A percentile compares a stretch with the other conserved stretches of the same genome.
phyloP scores from a whole-genome alignment of 2,329 filamentous ascomycete genomes.

The Colletotrichum caudatum region DNA sequence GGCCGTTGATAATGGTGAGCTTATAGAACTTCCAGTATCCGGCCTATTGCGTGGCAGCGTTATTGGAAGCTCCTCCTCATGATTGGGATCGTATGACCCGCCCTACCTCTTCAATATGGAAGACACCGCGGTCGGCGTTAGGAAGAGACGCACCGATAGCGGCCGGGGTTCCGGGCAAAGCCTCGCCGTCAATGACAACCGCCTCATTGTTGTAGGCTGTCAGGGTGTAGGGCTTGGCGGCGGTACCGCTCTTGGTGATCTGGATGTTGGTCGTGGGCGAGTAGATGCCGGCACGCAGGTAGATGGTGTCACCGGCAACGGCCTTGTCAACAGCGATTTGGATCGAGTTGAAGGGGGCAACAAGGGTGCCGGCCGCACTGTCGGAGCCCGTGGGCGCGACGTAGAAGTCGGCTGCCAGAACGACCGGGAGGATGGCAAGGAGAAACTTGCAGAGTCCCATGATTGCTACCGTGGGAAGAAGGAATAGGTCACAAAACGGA shows the following conservation, averaged over 20 bases:
- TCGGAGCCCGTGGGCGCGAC: constrained; percentile 59
- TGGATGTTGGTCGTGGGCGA: constrained; percentile 60
- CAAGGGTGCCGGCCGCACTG: constrained; percentile 52
- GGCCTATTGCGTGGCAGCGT: constrained; percentile 44
- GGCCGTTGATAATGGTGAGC: constrained; percentile 53
- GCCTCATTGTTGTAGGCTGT: constrained; percentile 57
- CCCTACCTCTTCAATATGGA: constrained; percentile 57
- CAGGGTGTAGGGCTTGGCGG: constrained; percentile 55
- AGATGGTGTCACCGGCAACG: constrained; percentile 57
- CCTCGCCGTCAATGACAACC: constrained; percentile 61
- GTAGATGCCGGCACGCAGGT: constrained; percentile 54
- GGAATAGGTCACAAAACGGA: neutral
- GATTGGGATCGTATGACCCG: too few relatives aligned
- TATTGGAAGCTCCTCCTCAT: neutral
- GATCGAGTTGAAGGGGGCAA: constrained; percentile 58
- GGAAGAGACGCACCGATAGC: constrained; percentile 54
- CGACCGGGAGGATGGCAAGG: constrained; percentile 36
- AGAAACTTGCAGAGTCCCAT: constrained; percentile 42
- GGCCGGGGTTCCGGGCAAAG: constrained; percentile 55
- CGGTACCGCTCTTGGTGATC: constrained; percentile 58
- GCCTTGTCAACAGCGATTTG: constrained; percentile 60
- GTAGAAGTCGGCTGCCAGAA: constrained; percentile 54
- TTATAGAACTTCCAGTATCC: constrained; percentile 53
- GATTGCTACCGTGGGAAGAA: neutral
- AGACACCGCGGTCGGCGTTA: constrained; percentile 57